Conservation (phyloP, 305 asterid genomes). For the Fraxinus dipetala region DNA sequence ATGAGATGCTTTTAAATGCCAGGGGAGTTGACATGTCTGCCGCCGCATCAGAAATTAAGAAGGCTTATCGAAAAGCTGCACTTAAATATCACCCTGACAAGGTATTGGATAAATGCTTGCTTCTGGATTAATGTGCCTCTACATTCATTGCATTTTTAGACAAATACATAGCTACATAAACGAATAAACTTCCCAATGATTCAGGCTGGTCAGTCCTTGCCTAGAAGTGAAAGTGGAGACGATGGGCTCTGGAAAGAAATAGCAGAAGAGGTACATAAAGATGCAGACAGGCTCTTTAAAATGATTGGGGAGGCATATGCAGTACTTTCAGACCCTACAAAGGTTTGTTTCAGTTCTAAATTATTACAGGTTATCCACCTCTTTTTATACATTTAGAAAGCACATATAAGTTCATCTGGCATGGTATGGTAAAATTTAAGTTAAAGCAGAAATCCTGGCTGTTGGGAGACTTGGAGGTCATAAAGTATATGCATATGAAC, state of each 20-base stretch:
- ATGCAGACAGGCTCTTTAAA: slow-evolving; percentile 85
- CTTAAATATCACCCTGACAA: slow-evolving; percentile 94
- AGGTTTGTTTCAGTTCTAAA: slow-evolving; percentile 44
- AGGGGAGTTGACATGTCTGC: slow-evolving; percentile 94
- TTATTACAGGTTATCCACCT: background rate
- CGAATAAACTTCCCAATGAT: slow-evolving; percentile 19
- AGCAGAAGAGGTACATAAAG: slow-evolving; percentile 73
- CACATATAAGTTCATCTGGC: background rate
- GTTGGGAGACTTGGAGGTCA: background rate
- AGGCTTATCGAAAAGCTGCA: slow-evolving; percentile 92
- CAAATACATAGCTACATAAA: slow-evolving; percentile 5
- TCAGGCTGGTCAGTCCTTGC: slow-evolving; percentile 83
- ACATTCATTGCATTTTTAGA: background rate
- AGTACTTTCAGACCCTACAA: slow-evolving; percentile 81
- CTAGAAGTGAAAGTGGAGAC: slow-evolving; percentile 71
- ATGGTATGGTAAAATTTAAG: background rate
- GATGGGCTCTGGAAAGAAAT: slow-evolving; percentile 82
- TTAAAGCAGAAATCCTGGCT: background rate
- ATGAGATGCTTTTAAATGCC: slow-evolving; percentile 32
- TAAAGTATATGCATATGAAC: background rate
- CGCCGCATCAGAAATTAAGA: slow-evolving; percentile 74
- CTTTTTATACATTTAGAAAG: slow-evolving; percentile 12
- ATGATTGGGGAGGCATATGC: slow-evolving; percentile 98
- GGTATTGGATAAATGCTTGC: slow-evolving; percentile 41
- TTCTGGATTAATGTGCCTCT: slow-evolving; percentile 20